Percentiles rank a stretch among this genome's conserved stretches.
Conservation (phyloP, 495 filamentous ascomycete species). For the Annulohypoxylon nitens region DNA sequence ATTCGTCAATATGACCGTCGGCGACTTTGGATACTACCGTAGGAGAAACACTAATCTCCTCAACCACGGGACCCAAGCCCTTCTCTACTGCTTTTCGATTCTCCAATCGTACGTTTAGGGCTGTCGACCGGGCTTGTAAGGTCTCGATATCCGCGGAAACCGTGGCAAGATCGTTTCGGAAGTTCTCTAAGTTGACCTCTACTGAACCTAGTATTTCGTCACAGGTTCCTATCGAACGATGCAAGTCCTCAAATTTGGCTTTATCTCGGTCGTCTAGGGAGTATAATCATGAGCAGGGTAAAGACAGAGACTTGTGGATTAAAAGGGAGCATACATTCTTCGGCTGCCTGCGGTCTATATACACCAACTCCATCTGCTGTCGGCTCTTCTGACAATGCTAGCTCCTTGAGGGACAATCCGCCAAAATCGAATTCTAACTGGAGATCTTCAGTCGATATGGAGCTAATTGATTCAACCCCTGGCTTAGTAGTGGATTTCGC, state of each 20-base stretch:
- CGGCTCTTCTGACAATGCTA: conserved; percentile 64
- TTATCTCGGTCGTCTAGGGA: conserved; percentile 82
- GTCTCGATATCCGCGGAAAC: conserved; percentile 97
- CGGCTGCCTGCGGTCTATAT: conserved; percentile 74
- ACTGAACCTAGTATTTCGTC: conserved; percentile 95
- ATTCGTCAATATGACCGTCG: conserved; percentile 90
- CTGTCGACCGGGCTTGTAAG: conserved; percentile 85
- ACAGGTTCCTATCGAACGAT: conserved; percentile 88
- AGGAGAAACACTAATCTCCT: conserved; percentile 90
- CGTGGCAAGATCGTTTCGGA: conserved; percentile 88
- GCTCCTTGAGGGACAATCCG: conserved; percentile 78
- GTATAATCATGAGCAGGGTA: conserved; percentile 42
- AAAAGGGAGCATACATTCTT: conserved; percentile 73
- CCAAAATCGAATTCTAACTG: conserved; percentile 80
- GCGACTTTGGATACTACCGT: conserved; percentile 82
- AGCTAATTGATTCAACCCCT: conserved; percentile 26
- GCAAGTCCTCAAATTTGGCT: conserved; percentile 90
- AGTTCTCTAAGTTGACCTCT: conserved; percentile 89
- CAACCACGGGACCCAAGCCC: conserved; percentile 87
- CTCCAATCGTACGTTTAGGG: conserved; percentile 86
- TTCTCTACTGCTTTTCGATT: conserved; percentile 92
- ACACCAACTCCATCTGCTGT: conserved; percentile 56
- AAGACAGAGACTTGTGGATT: conserved; percentile 30
- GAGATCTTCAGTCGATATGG: conserved; percentile 59
- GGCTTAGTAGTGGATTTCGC: conserved; percentile 23